Evolutionary conservation across 768 basidiomycete genomes (phyloP).

Genomic region (Rossbeevera mucosa): DNA sequence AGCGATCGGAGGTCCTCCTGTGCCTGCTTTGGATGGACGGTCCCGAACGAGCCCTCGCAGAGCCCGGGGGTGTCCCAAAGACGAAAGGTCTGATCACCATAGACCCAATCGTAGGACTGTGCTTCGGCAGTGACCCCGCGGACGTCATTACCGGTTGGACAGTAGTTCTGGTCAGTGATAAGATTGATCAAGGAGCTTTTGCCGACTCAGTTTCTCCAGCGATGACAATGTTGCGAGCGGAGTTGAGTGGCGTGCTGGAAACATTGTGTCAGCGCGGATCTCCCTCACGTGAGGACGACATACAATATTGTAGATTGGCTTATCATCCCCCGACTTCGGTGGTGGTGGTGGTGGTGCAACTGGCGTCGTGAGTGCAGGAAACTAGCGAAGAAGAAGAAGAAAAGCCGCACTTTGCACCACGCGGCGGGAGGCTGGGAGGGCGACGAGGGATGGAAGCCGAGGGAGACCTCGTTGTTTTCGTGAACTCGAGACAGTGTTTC

Average conservation of each 20-base stretch:
- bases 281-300: neutral
- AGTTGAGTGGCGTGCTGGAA: conserved; percentile 4
- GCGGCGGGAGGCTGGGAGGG: neutral
- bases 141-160: neutral
- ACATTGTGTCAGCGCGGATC: neutral
- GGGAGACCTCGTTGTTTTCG: conserved; percentile 22
- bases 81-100: conserved; percentile 19
- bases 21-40: conserved; percentile 5
- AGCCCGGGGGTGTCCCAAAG: conserved; percentile 26
- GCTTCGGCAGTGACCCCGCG: conserved; percentile 10
- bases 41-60: conserved; percentile 10
- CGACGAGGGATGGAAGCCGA: conserved; percentile 8
- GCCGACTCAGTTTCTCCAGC: conserved; percentile 28
- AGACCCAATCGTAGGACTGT: conserved; percentile 18
- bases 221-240: conserved; percentile 27
- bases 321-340: conserved; percentile 5
- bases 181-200: conserved; percentile 32
- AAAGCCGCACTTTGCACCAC: conserved; percentile 5
- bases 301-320: neutral
- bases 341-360: neutral
- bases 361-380: neutral
- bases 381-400: neutral
- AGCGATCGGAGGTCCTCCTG: conserved; percentile 15
- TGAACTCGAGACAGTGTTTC: conserved; percentile 11
- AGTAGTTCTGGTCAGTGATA: conserved; percentile 13